These are phyloP conservation scores for Trametopsis cervina DNA, from an alignment of 768 basidiomycete species.

Conservation along the genomic window DNA sequence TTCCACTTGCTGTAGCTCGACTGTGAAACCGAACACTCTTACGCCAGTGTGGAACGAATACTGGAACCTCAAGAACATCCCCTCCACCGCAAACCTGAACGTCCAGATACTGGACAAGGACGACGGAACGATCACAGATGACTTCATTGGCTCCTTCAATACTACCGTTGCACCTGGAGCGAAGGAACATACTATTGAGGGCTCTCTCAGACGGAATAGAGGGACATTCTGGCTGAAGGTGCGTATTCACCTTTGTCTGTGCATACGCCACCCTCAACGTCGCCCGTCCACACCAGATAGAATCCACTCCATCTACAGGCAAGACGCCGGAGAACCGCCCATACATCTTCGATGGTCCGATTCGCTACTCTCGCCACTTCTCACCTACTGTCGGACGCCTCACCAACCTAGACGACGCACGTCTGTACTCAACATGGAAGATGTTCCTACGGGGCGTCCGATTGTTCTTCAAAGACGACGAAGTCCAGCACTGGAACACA, in stretches of 20 bases:
- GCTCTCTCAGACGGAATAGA: constrained; percentile 37
- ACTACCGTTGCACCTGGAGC: constrained; percentile 46
- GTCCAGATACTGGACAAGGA: constrained; percentile 72
- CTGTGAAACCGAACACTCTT: constrained; percentile 49
- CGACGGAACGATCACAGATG: constrained; percentile 47
- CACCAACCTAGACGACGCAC: constrained; percentile 51
- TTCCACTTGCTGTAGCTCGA: constrained; percentile 43
- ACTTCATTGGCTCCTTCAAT: constrained; percentile 58
- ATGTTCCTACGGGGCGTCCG: constrained; percentile 53
- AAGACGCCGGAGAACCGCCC: constrained; percentile 33
- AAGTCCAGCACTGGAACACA: constrained; percentile 57
- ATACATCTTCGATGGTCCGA: constrained; percentile 69
- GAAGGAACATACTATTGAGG: constrained; percentile 59
- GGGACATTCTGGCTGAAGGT: constrained; percentile 73
- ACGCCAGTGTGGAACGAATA: constrained; percentile 70
- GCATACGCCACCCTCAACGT: background rate
- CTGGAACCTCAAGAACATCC: constrained; percentile 72
- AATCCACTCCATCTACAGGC: constrained; percentile 39
- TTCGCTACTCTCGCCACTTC: constrained; percentile 63
- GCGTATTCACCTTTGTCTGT: constrained; percentile 6
- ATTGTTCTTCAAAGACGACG: constrained; percentile 48
- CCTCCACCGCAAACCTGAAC: constrained; percentile 46
- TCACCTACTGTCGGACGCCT: constrained; percentile 64
- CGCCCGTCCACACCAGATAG: constrained; percentile 44
- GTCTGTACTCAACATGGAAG: constrained; percentile 79